These are phyloP conservation scores for Cardamine occulta DNA, from an alignment of 345 rosid species.

Conservation along the genomic window DNA sequence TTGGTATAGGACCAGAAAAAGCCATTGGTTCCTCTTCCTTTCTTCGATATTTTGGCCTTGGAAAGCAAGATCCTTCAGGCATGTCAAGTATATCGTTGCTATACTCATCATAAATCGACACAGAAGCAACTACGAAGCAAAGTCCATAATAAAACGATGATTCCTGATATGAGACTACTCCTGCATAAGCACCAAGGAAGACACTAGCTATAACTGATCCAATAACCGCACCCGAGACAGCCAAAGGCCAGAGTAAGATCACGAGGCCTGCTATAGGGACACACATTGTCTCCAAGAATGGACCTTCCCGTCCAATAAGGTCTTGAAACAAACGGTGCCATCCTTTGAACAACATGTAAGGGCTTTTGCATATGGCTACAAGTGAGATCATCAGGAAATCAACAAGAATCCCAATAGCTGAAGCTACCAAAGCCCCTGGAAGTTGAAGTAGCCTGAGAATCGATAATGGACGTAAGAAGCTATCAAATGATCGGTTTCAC, in stretches of 20 bases:
- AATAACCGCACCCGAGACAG: conserved; percentile 84
- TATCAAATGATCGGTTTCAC: neutral
- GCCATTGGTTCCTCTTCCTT: conserved; percentile 34
- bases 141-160: conserved; percentile 92
- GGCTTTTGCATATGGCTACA: conserved; percentile 79
- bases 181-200: conserved; percentile 92
- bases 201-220: conserved; percentile 74
- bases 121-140: conserved; percentile 72
- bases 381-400: conserved; percentile 75
- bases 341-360: conserved; percentile 92
- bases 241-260: conserved; percentile 95
- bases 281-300: conserved; percentile 95
- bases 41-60: conserved; percentile 69
- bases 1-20: conserved; percentile 54
- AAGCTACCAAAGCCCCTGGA: conserved; percentile 71
- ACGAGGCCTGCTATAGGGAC: conserved; percentile 96
- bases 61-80: conserved; percentile 93
- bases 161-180: conserved; percentile 80
- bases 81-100: conserved; percentile 87
- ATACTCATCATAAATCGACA: conserved; percentile 90
- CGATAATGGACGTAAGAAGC: conserved; percentile 3
- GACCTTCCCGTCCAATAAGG: conserved; percentile 94
- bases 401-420: conserved; percentile 63
- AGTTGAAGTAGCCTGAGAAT: conserved; percentile 67
- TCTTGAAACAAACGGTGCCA: conserved; percentile 95